phyloP scores from a whole-genome alignment of 495 filamentous ascomycete species.

The Lasiosphaeria ovina region DNA sequence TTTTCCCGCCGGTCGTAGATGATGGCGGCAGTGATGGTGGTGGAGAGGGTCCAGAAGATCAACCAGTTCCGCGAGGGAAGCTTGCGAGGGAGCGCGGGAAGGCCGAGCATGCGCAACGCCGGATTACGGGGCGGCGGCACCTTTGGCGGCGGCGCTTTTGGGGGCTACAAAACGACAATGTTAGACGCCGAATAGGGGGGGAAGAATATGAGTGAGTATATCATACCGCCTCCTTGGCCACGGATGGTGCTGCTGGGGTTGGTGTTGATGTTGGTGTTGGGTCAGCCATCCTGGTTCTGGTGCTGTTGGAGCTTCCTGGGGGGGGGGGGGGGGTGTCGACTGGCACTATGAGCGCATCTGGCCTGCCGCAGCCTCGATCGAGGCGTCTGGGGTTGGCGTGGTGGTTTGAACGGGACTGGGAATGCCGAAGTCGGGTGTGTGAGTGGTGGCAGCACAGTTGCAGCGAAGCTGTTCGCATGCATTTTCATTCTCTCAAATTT shows the following conservation, averaged over 20 bases:
- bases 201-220: neutral
- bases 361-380: conserved; percentile 2
- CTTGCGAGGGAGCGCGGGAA: conserved; percentile 76
- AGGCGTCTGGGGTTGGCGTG: conserved; percentile 4
- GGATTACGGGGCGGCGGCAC: conserved; percentile 60
- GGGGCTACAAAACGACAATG: conserved; percentile 27
- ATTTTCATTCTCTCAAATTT: conserved; percentile 15
- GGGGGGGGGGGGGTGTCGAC: conserved; percentile 3
- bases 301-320: conserved; percentile 13
- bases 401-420: neutral
- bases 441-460: neutral
- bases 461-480: neutral
- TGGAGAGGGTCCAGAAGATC: conserved; percentile 83
- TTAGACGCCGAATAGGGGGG: neutral
- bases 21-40: conserved; percentile 71
- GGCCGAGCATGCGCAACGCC: conserved; percentile 72
- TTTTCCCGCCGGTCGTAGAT: conserved; percentile 91
- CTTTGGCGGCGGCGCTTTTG: conserved; percentile 40
- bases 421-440: neutral
- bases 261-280: conserved; percentile 21
- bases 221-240: conserved; percentile 19
- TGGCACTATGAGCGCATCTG: conserved; percentile 23
- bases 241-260: conserved; percentile 6
- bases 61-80: conserved; percentile 97
- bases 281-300: conserved; percentile 25